Evolutionary conservation across 768 basidiomycete species (phyloP).

Genomic region (Xerocomus potaroensis): DNA sequence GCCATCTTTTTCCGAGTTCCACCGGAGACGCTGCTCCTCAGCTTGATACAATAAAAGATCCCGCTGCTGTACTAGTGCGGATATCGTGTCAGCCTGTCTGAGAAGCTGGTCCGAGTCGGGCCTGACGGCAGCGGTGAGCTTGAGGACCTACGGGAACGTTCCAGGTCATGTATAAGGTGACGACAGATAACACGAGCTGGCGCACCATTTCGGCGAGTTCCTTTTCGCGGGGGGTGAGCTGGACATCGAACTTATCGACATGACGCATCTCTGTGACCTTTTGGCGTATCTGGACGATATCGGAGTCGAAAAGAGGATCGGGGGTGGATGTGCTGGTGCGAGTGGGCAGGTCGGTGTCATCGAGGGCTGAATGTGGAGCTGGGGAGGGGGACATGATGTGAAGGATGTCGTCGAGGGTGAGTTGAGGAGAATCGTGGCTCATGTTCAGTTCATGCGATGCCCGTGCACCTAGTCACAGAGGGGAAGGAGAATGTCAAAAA

Average conservation of each 20-base stretch:
- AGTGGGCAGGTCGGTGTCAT: slow-evolving; percentile 19
- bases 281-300: slow-evolving; percentile 46
- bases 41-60: slow-evolving; percentile 50
- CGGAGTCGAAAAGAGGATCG: slow-evolving; percentile 40
- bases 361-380: slow-evolving; percentile 21
- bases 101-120: slow-evolving; percentile 44
- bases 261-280: slow-evolving; percentile 44
- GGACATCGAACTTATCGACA: slow-evolving; percentile 18
- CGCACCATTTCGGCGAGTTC: slow-evolving; percentile 59
- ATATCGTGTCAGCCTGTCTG: slow-evolving; percentile 60
- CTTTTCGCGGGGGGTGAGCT: slow-evolving; percentile 37
- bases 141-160: slow-evolving; percentile 39
- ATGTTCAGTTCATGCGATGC: slow-evolving; percentile 15
- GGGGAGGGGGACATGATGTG: slow-evolving; percentile 52
- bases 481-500: slow-evolving; percentile 30
- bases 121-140: slow-evolving; percentile 42
- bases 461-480: slow-evolving; percentile 7
- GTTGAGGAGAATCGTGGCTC: slow-evolving; percentile 35
- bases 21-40: slow-evolving; percentile 56
- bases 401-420: slow-evolving; percentile 54
- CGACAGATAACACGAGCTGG: slow-evolving; percentile 9
- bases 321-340: slow-evolving; percentile 27
- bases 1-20: slow-evolving; percentile 57
- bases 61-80: slow-evolving; percentile 50
- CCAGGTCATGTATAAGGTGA: slow-evolving; percentile 1